phyloP scores from a whole-genome alignment of 331 rosid genomes.

The Stylosanthes scabra region DNA sequence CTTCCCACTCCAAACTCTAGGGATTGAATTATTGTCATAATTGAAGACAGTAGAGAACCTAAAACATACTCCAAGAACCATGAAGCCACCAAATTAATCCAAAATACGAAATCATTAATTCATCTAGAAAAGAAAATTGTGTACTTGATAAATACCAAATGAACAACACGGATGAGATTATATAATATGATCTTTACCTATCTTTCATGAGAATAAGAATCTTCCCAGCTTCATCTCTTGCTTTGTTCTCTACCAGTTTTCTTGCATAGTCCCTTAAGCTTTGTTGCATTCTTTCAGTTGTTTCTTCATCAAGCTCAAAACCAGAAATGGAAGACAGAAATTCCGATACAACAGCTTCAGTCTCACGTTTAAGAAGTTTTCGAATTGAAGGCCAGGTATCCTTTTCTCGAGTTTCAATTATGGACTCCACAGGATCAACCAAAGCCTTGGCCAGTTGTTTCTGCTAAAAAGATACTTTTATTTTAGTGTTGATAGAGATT shows the following conservation, averaged over 20 bases:
- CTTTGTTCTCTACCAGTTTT: constrained; percentile 76
- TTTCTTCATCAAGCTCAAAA: constrained; percentile 77
- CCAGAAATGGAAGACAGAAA: constrained; percentile 57
- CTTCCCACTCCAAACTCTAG: constrained; percentile 92
- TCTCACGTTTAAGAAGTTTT: constrained; percentile 71
- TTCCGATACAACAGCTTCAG: constrained; percentile 57
- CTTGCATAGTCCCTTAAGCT: constrained; percentile 67
- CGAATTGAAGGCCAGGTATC: constrained; percentile 83
- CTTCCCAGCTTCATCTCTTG: constrained; percentile 85
- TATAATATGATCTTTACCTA: constrained; percentile 55
- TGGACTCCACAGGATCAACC: constrained; percentile 69
- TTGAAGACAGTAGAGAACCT: constrained; percentile 87
- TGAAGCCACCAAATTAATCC: constrained; percentile 37
- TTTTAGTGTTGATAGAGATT: constrained; percentile 31
- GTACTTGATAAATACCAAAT: neutral
- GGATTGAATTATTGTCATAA: constrained; percentile 84
- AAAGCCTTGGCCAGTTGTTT: constrained; percentile 62
- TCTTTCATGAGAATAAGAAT: constrained; percentile 89
- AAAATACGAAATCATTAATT: neutral
- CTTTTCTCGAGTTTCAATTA: constrained; percentile 72
- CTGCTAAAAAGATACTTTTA: constrained; percentile 49
- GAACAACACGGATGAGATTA: neutral
- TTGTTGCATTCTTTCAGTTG: constrained; percentile 54
- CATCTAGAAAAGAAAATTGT: neutral
- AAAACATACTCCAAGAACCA: constrained; percentile 36